Base-by-base conservation (phyloP, 2,329 filamentous ascomycete genomes). In the Pseudogymnoascus sp. region DNA sequence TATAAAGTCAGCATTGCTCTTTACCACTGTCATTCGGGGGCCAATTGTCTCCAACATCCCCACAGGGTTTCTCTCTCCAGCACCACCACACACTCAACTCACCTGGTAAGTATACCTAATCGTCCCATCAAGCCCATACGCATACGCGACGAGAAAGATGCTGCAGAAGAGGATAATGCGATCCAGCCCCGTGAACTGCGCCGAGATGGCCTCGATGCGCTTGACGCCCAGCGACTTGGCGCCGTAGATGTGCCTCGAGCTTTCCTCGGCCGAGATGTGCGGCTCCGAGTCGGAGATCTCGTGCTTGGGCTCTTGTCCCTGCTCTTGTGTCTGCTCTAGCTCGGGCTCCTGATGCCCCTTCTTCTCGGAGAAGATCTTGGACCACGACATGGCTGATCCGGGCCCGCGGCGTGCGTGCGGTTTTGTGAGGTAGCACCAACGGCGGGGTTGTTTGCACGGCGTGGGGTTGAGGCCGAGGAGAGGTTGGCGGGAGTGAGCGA, bases 81-180 rank as follows among this genome's bases (percentile, higher is more conserved):
- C n/a, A 40, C 35, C 15, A 38, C 15, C 13, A 9, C 36, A 40
- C 5, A 40, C 2, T 21, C 17, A 13, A 40, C 61, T 23, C 68
- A 75, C 73, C 67, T 80, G 80, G 68, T 83, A 85, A 6, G 79
- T 77, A 66, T 78, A 80, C 13, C 84, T 79, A 47, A 87, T 76
- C 1, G 77, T 82, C 23, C 82, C 82, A 66, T 87, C 84, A 21
- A 87, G 77, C 1, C 83, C 82, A 71, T 88, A 89, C 35, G 80
- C 83, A 71, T 87, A 89, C 10, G 85, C 82, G 62, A 88, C 75
- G 33, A 88, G 71, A 71, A 88, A 88, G 66, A 88, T 77, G 23
- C 84, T 78, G 9, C 82, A 69, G 73, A 88, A 87, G 71, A 89
- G 79, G 65, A 79, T 77, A 65, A 83, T 67, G 31, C 83, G 82